Conservation (phyloP, 2,329 filamentous ascomycete species). For the Hypoxylon rubiginosum region DNA sequence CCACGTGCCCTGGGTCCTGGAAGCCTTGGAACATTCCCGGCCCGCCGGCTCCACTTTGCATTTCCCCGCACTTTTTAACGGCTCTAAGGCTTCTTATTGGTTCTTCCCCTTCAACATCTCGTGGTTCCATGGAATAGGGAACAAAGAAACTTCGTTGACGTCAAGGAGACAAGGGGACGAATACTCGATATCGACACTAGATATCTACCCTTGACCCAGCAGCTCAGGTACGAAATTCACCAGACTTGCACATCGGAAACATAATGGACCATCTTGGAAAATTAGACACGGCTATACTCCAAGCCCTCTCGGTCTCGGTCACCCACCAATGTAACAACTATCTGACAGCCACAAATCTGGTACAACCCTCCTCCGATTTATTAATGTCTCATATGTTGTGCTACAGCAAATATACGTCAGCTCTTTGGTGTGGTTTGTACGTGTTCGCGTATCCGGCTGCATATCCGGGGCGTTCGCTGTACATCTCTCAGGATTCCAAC, state of each 20-base stretch:
- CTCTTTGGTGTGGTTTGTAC: neutral
- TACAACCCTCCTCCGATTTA: constrained; percentile 38
- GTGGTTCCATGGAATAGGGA: neutral
- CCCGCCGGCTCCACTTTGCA: constrained; percentile 30
- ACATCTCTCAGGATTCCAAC: constrained; percentile 13
- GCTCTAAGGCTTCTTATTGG: neutral
- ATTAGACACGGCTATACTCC: neutral
- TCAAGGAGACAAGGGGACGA: neutral
- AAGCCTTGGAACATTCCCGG: constrained; percentile 16
- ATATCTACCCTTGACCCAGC: neutral
- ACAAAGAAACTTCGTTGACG: neutral
- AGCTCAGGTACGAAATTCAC: neutral
- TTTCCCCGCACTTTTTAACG: constrained; percentile 17
- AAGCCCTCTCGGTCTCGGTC: constrained; percentile 3
- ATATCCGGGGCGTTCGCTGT: constrained; percentile 17
- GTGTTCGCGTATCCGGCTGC: constrained; percentile 21
- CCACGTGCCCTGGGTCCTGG: constrained; percentile 28
- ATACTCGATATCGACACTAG: neutral
- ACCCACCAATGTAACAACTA: constrained; percentile 14
- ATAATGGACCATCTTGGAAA: neutral
- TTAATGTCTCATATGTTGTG: constrained; percentile 35
- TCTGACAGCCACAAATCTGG: constrained; percentile 42
- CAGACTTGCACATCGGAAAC: neutral
- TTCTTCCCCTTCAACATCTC: neutral
- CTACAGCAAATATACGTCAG: constrained; percentile 1